Evolutionary conservation across 1,284 basidiomycete species (phyloP).

Genomic region (Phenoliferia sp.): DNA sequence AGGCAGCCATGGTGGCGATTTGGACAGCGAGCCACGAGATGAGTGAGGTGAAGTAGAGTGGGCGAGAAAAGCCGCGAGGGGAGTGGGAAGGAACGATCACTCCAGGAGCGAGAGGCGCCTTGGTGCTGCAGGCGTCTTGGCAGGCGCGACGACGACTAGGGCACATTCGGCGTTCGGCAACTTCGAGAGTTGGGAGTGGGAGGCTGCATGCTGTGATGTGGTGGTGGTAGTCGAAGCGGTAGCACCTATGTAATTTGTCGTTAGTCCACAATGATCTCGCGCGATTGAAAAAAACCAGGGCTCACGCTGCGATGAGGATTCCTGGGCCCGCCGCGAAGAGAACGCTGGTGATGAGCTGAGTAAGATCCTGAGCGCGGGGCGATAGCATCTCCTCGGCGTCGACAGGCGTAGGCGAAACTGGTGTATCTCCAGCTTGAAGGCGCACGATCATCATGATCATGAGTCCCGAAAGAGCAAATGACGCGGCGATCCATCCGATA

Average conservation of each 20-base stretch:
- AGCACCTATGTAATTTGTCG: conserved; percentile 18
- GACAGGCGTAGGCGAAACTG: not conserved
- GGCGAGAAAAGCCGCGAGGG: conserved; percentile 11
- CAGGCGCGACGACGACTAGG: conserved; percentile 11
- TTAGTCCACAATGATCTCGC: not conserved
- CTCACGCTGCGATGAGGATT: conserved; percentile 20
- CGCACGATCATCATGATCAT: not conserved
- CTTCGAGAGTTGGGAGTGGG: conserved; percentile 2
- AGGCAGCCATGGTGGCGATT: conserved; percentile 1
- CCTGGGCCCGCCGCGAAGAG: conserved; percentile 8
- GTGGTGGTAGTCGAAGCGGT: conserved; percentile 27
- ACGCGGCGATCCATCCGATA: conserved; percentile 12
- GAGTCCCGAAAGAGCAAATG: conserved; percentile 3
- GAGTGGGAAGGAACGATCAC: conserved; percentile 10
- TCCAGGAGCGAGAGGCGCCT: conserved; percentile 3
- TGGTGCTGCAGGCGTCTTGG: not conserved
- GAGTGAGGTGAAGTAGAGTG: conserved; percentile 23
- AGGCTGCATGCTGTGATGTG: not conserved
- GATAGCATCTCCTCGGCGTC: conserved; percentile 1
- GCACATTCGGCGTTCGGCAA: not conserved
- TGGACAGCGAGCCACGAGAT: conserved; percentile 15
- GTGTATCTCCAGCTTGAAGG: not conserved
- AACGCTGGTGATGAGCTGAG: not conserved
- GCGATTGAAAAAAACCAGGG: not conserved
- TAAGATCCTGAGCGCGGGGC: conserved; percentile 5